Base-by-base conservation (phyloP, 176 grass and related monocot species). In the Bonia amplexicaulis region DNA sequence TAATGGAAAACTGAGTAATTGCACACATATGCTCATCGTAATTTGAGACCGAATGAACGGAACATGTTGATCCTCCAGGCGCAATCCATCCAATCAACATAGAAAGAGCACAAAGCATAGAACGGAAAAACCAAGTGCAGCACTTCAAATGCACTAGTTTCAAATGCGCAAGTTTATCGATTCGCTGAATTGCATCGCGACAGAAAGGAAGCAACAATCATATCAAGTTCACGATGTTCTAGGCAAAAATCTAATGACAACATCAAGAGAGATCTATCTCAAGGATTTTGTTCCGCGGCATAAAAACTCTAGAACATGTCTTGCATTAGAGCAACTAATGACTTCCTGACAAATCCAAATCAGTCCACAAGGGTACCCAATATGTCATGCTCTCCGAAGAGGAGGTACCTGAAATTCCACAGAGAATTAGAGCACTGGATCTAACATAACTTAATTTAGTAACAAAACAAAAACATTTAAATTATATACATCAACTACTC, bases 331-430 rank as follows among this genome's bases (percentile, higher is more conserved):
- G 26, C 12, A 26, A 22, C 79, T 59, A 12, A 66, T 20, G 10
- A 54, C 8, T 42, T 52, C 29, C 8, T 3, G n/a, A 19, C 37
- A 5, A 40, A 10, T 69, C 31, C 11, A 40, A 35, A 80, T 92
- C 80, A 92, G 61, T 92, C 91, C 20, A 83, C 69, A 39, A 92
- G 91, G 19, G 87, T 89, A 39, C 91, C 91, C 75, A 92, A 74
- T 26, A 92, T 92, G 80, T 92, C 91, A 0, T 87, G 74, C 51
- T 92, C 91, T 84, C 91, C 76, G 76, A 87, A 92, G 45, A 92
- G 87, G 27, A 89, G 84, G 80, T 92, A 92, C 87, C 91, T 92
- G 84, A 73, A 82, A 58, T 17, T 66, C 10, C 23, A 85, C 16
- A 59, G 62, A 76, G 16, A 8, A 52, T 84, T 13, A 33, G 20